These are phyloP conservation scores for Ustilago lituana DNA, from an alignment of 1,284 basidiomycete species.

Conservation along the genomic window DNA sequence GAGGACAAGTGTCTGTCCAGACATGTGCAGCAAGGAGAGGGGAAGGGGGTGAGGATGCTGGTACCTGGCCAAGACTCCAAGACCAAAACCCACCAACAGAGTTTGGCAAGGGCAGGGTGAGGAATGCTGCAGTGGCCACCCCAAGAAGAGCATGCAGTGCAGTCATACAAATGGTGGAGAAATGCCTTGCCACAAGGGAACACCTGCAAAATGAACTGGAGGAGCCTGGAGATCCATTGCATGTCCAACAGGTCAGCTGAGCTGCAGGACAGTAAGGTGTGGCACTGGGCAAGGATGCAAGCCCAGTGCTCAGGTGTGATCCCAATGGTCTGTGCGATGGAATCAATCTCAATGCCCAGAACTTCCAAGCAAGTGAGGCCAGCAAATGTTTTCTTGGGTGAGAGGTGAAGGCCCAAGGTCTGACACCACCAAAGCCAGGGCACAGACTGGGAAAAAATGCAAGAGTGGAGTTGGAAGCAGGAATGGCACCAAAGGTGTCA, in stretches of 20 bases:
- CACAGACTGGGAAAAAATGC: too few species aligned
- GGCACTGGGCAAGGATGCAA: neutral
- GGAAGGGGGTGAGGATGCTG: neutral
- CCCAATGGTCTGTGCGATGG: neutral
- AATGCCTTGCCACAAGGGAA: neutral
- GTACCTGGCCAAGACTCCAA: neutral
- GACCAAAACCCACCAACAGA: neutral
- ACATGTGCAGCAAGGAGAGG: neutral
- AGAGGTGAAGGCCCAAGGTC: too few species aligned
- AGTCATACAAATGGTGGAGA: neutral
- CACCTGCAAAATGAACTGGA: neutral
- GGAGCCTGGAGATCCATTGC: neutral
- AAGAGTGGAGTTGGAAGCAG: too few species aligned
- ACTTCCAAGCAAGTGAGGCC: neutral
- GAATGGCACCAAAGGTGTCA: neutral
- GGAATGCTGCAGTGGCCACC: neutral
- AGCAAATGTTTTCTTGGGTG: neutral
- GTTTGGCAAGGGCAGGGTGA: neutral
- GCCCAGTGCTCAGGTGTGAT: neutral
- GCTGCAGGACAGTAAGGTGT: neutral
- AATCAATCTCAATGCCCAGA: neutral
- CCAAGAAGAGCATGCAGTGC: too few species aligned
- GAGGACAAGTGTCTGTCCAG: neutral
- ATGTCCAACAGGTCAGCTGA: neutral
- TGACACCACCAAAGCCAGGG: too few species aligned